phyloP scores from a whole-genome alignment of 352 stramenopile genomes.

The Phytophthora kernoviae region DNA sequence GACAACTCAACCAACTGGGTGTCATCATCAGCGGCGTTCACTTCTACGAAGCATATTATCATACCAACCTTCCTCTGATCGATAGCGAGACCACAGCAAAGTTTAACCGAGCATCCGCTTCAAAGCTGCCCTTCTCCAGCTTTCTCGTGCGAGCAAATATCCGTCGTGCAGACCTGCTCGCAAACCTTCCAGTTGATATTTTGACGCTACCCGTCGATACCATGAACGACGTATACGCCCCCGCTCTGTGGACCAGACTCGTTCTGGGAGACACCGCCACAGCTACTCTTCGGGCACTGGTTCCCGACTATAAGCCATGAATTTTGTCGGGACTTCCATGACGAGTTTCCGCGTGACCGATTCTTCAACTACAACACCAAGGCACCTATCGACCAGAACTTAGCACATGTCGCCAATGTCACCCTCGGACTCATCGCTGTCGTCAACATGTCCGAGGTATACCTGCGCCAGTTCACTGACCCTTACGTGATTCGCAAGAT shows the following conservation, averaged over 20 bases:
- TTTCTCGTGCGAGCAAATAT: conserved; percentile 29
- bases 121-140: conserved; percentile 9
- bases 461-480: conserved; percentile 40
- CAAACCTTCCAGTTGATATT: conserved; percentile 3
- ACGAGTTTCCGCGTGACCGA: conserved; percentile 21
- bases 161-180: conserved; percentile 12
- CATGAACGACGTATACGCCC: conserved; percentile 39
- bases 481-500: conserved; percentile 36
- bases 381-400: conserved; percentile 20
- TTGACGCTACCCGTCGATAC: conserved; percentile 26
- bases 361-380: conserved; percentile 24
- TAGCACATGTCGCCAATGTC: conserved; percentile 25
- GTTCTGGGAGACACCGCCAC: conserved; percentile 18
- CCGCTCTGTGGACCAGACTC: conserved; percentile 27
- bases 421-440: conserved; percentile 29
- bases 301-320: conserved; percentile 28
- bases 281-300: conserved; percentile 28
- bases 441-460: conserved; percentile 34
- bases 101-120: conserved; percentile 9
- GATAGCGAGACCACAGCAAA: conserved; percentile 13
- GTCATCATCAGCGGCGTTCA: conserved; percentile 27
- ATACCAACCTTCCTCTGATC: conserved; percentile 12
- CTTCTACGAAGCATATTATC: conserved; percentile 28
- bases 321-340: conserved; percentile 31
- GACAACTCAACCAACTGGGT: conserved; percentile 28